phyloP scores from a whole-genome alignment of 2,329 filamentous ascomycete genomes.

The Cladophialophora carrionii region DNA sequence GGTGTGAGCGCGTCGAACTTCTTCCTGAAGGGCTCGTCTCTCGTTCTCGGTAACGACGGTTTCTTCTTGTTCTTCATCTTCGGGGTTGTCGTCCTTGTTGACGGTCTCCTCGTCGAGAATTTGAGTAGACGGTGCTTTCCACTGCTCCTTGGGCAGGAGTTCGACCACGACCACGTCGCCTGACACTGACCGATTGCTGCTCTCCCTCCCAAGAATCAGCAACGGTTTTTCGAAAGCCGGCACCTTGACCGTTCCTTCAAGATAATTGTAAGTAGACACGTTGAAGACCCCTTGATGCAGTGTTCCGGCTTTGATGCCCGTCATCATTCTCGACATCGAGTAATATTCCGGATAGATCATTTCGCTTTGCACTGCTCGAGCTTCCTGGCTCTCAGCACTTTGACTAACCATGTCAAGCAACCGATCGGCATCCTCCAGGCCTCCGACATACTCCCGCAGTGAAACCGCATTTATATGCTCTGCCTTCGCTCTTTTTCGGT shows the following conservation, averaged over 20 bases:
- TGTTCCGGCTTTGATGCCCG: constrained; percentile 82
- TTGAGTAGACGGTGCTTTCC: constrained; percentile 94
- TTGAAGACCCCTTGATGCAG: constrained; percentile 95
- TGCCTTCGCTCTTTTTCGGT: constrained; percentile 76
- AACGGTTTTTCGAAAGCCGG: constrained; percentile 87
- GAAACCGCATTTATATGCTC: constrained; percentile 73
- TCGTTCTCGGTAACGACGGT: constrained; percentile 88
- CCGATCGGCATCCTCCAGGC: constrained; percentile 79
- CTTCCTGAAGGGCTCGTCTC: constrained; percentile 82
- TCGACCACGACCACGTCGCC: constrained; percentile 93
- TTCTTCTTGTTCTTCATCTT: constrained; percentile 72
- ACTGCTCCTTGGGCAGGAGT: constrained; percentile 88
- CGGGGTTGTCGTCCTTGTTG: constrained; percentile 91
- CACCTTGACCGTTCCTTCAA: constrained; percentile 89
- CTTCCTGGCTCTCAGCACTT: constrained; percentile 68
- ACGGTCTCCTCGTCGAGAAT: constrained; percentile 92
- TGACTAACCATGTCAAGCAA: constrained; percentile 93
- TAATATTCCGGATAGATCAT: constrained; percentile 89
- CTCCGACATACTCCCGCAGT: constrained; percentile 76
- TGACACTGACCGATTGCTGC: constrained; percentile 91
- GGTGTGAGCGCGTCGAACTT: constrained; percentile 82
- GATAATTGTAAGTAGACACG: constrained; percentile 95
- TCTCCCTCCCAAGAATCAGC: constrained; percentile 86
- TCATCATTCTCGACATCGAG: constrained; percentile 89
- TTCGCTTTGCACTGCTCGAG: constrained; percentile 66